phyloP scores from a whole-genome alignment of 2,329 filamentous ascomycete genomes.

The Stachybotrys chlorohalonatus region DNA sequence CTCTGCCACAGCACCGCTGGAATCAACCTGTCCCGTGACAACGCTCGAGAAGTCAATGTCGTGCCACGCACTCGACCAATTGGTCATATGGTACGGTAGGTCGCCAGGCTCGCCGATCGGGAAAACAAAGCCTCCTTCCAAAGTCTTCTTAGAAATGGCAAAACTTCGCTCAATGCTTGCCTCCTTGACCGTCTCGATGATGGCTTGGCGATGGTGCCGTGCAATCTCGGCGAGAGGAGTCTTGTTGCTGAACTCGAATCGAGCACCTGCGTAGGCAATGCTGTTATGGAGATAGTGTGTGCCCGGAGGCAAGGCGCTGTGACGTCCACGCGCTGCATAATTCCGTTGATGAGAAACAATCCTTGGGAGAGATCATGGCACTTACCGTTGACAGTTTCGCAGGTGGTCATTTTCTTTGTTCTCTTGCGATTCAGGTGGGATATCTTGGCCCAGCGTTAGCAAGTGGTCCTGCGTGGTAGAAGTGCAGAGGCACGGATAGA shows the following conservation, averaged over 20 bases:
- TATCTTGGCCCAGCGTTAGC: neutral
- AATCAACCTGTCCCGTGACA: neutral
- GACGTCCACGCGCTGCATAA: constrained; percentile 7
- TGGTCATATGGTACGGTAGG: constrained; percentile 2
- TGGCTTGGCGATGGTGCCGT: constrained; percentile 5
- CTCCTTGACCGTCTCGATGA: constrained; percentile 16
- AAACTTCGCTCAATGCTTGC: constrained; percentile 4
- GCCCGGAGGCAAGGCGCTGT: constrained; percentile 4
- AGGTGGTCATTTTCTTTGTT: constrained; percentile 5
- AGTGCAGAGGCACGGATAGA: neutral
- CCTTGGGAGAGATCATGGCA: neutral
- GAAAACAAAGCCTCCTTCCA: neutral
- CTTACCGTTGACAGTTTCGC: neutral
- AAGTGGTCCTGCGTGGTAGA: neutral
- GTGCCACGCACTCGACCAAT: neutral
- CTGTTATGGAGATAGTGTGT: constrained; percentile 10
- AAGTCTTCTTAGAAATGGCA: constrained; percentile 4
- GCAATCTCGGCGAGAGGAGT: constrained; percentile 8
- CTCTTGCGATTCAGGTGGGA: constrained; percentile 5
- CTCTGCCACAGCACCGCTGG: neutral
- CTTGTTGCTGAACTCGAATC: constrained; percentile 3
- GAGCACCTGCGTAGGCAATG: neutral
- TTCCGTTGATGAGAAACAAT: neutral
- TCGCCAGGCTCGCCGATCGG: constrained; percentile 10
- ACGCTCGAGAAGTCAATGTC: constrained; percentile 6